Evolutionary conservation across 2,329 filamentous ascomycete species (phyloP), one percentile per base, ranked within the genome.

Genomic region (Dothiorella sarmentorum): DNA sequence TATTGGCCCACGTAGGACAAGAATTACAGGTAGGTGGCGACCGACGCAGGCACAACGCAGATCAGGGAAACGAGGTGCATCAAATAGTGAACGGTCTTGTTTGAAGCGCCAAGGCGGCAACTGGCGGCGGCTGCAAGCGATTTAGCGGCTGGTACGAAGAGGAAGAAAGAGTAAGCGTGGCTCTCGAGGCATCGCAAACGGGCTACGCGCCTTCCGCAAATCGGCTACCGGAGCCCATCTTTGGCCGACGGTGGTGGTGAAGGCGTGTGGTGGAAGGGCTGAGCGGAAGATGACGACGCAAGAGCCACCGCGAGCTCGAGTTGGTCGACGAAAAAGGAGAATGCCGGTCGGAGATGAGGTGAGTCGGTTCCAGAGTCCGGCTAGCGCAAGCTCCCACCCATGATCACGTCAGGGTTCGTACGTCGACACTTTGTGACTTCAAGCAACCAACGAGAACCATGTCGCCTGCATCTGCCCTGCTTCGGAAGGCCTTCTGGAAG

Each of bases 261-360:
- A 6, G 20, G 6, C 10, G 31, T 18, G 27, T 20, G 44, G 15
- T 7, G 29, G 31, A 7, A 51, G 20, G 5, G 31, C 29, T 49
- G 20, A 22, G 20, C 13, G 22, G 24, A 17, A n/a, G 6, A 18
- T n/a, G n/a, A n/a, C n/a, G n/a, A n/a, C n/a, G n/a, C n/a, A n/a
- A n/a, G n/a, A n/a, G n/a, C n/a, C n/a, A n/a, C 7, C 29, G 31
- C 17, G 29, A 31, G 31, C 15, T 33, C 13, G 31, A 37, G 22
- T 20, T 10, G 17, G n/a, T 37, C 31, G 13, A 26, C 17, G 47
- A 18, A 29, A 33, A 37, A 37, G 47, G 47, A 52, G 31, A 37
- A 37, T 52, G 18, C 47, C 47, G 47, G 47, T 38, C 47, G 47
- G 47, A 52, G 47, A 52, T 52, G 31, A 37, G 47, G 18, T n/a